Evolutionary conservation across 2,329 filamentous ascomycete species (phyloP), one percentile per base, ranked within the genome.

Genomic region (Tympanopsis confertula): DNA sequence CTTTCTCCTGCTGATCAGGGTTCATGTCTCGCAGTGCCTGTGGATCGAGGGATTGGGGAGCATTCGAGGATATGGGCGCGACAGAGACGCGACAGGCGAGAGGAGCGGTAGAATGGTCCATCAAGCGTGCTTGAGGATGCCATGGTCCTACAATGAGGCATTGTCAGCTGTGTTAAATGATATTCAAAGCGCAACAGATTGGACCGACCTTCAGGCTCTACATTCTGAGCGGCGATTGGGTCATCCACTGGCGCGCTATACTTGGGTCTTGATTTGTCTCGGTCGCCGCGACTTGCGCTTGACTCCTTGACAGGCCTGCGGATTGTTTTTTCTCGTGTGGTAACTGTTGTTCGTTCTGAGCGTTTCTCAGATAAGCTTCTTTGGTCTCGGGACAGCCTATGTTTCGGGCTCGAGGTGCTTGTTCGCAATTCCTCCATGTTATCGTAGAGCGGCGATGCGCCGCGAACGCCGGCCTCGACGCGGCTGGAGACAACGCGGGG

Each of bases 1-100:
- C 83, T 18, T 78, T 75, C 61, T 98, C 91, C 57, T 98, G 91
- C 2, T 74, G 74, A 45, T 93, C 82, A 19, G 93, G 63, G 1
- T 78, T 78, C 41, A 96, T 62, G 40, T 84, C 76, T 39, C 71
- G 66, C 13, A 96, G 66, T 5, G 80, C 68, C 36, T 65, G 64
- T 1, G 84, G 82, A 32, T 85, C 78, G 36, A 87, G 66, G 5
- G 72, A 63, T 37, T 73, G 62, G 2, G 88, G 87, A 20, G 84
- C 77, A 43, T 78, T 68, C 3, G 81, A 80, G 2, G 86, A 85
- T 35, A 94, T 64, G 2, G 89, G 89, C 15, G 84, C 74, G 41
- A 71, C 65, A 5, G 69, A 71, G 45, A 74, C 60, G 49, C 70
- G 63, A 35, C 57, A 58, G 19, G 62, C 62, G 28, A 63, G 48